These are phyloP conservation scores for Hexamita inflata DNA, from an alignment of 208 protist species.

Conservation along the genomic window DNA sequence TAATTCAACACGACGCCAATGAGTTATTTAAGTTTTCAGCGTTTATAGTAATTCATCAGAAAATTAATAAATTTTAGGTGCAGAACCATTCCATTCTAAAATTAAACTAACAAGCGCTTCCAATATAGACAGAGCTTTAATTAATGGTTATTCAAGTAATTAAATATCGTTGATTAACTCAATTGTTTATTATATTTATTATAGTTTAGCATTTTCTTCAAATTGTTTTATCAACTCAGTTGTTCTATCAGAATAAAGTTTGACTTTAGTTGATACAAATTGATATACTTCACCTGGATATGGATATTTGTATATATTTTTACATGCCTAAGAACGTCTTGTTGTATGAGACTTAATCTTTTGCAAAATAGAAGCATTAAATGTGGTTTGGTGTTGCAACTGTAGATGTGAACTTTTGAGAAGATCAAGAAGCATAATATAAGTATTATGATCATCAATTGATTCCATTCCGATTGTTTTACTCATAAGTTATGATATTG, in stretches of 20 bases:
- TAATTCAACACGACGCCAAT: conserved; percentile 12
- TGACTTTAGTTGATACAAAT: neutral
- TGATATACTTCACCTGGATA: neutral
- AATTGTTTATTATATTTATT: neutral
- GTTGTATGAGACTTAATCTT: neutral
- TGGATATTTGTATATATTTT: conserved; percentile 8
- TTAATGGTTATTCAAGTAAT: conserved; percentile 28
- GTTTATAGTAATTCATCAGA: neutral
- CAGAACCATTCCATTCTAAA: conserved; percentile 40
- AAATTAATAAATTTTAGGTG: neutral
- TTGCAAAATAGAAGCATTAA: too few species aligned
- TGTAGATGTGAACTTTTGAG: too few species aligned
- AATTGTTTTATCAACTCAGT: neutral
- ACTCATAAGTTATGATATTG: too few species aligned
- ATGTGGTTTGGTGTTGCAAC: too few species aligned
- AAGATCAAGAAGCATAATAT: too few species aligned
- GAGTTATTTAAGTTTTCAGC: neutral
- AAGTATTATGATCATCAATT: too few species aligned
- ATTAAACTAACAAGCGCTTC: conserved; percentile 40
- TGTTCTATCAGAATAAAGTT: neutral
- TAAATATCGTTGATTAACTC: neutral
- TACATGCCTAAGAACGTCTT: neutral
- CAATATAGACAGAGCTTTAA: conserved; percentile 33
- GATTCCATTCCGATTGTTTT: too few species aligned
- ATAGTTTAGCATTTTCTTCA: neutral